Evolutionary conservation across 2,329 filamentous ascomycete genomes (phyloP).

Genomic region (Geosmithia putterillii): DNA sequence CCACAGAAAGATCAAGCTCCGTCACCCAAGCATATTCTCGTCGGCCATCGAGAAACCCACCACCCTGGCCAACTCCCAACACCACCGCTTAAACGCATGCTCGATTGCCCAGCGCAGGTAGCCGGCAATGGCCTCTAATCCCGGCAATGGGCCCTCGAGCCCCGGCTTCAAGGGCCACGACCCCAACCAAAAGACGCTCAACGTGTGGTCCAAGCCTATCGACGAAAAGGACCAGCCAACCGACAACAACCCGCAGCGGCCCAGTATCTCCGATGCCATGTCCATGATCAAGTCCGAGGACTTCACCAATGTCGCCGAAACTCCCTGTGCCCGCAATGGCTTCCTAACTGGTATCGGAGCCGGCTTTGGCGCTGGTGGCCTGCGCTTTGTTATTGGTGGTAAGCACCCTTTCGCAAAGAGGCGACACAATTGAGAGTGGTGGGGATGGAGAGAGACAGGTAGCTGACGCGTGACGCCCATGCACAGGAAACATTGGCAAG

Average conservation of each 20-base stretch:
- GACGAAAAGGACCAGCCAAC: slow-evolving; percentile 1
- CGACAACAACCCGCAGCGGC: slow-evolving; percentile 10
- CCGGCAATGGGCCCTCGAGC: background rate
- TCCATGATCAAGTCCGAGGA: slow-evolving; percentile 56
- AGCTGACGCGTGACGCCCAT: background rate
- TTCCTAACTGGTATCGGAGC: slow-evolving; percentile 72
- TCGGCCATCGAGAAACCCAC: background rate
- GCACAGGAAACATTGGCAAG: slow-evolving; percentile 21
- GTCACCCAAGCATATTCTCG: too few species aligned
- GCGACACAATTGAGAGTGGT: too few species aligned
- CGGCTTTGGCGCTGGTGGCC: slow-evolving; percentile 63
- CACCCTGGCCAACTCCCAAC: background rate
- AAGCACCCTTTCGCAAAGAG: too few species aligned
- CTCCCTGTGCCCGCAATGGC: slow-evolving; percentile 74
- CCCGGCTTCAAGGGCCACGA: background rate
- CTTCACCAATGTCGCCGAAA: slow-evolving; percentile 60
- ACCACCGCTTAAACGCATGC: background rate
- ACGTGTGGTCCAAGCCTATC: slow-evolving; percentile 4
- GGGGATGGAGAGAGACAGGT: background rate
- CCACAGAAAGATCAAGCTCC: too few species aligned
- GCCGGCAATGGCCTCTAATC: slow-evolving; percentile 1
- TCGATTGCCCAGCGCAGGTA: slow-evolving; percentile 1
- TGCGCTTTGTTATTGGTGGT: slow-evolving; percentile 36
- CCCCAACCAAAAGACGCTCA: slow-evolving; percentile 2
- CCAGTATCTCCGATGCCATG: slow-evolving; percentile 45